phyloP scores from a whole-genome alignment of 1,284 basidiomycete species.

The Tilletiaria anomala region DNA sequence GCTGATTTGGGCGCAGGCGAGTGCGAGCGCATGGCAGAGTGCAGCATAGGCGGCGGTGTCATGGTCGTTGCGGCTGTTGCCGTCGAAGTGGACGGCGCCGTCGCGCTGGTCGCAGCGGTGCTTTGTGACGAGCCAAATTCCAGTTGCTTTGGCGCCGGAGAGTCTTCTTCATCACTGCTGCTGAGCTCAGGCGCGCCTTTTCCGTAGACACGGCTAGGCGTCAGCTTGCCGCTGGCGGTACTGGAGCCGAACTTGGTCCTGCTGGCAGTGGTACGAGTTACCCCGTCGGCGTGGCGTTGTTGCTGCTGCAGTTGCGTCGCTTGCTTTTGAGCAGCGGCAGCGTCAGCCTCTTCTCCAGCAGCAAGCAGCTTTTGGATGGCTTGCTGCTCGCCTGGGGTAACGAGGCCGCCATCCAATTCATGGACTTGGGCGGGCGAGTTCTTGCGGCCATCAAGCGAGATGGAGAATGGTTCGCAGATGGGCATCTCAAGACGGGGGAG shows the following conservation, averaged over 20 bases:
- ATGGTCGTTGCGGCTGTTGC: background rate
- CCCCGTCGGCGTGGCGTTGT: conserved; percentile 1
- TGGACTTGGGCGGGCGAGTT: too few species aligned
- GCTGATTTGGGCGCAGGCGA: background rate
- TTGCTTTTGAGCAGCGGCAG: background rate
- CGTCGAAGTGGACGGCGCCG: background rate
- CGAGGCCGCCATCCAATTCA: conserved; percentile 2
- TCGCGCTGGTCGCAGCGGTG: too few species aligned
- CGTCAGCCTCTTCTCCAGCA: background rate
- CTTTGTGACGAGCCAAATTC: too few species aligned
- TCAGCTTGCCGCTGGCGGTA: too few species aligned
- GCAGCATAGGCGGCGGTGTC: conserved; percentile 1
- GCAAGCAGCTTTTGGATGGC: conserved; percentile 18
- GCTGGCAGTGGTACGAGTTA: conserved; percentile 4
- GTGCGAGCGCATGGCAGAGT: too few species aligned
- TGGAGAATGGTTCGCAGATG: too few species aligned
- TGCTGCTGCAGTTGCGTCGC: background rate
- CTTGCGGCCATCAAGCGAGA: too few species aligned
- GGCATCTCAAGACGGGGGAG: too few species aligned
- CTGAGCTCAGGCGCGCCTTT: conserved; percentile 1
- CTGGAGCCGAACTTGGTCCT: too few species aligned
- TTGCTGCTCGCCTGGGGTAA: conserved; percentile 19
- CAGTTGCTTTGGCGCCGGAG: too few species aligned
- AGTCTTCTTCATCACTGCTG: conserved; percentile 1
- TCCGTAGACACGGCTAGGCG: conserved; percentile 7